Evolutionary conservation across 257 asterid genomes (phyloP).

Genomic region (Solanum rostratum): DNA sequence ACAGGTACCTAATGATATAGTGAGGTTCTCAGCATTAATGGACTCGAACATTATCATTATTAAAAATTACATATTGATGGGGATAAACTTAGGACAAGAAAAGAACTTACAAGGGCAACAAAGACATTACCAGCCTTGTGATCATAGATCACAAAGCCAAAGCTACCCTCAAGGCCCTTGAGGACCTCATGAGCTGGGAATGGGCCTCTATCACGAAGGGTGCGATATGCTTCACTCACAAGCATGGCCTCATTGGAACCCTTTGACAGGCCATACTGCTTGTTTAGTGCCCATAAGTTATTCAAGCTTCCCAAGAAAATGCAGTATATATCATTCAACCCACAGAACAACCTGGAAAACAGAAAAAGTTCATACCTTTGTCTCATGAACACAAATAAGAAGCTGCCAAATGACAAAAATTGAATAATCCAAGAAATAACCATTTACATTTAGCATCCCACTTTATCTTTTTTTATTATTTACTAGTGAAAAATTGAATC

Average conservation of each 20-base stretch:
- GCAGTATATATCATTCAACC: conserved; percentile 77
- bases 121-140: conserved; percentile 59
- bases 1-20: not conserved
- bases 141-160: conserved; percentile 84
- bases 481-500: not conserved
- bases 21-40: not conserved
- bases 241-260: conserved; percentile 61
- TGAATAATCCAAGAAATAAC: not conserved
- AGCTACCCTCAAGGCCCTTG: conserved; percentile 78
- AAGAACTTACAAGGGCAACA: conserved; percentile 65
- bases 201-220: conserved; percentile 88
- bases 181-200: conserved; percentile 92
- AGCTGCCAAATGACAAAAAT: not conserved
- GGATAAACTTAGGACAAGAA: not conserved
- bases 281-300: conserved; percentile 60
- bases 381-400: not conserved
- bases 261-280: conserved; percentile 76
- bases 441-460: not conserved
- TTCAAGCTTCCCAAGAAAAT: conserved; percentile 57
- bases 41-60: not conserved
- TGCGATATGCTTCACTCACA: conserved; percentile 72
- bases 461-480: not conserved
- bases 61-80: not conserved
- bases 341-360: conserved; percentile 54
- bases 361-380: not conserved